Base-by-base conservation (phyloP, 345 rosid species). In the Pugionium dolabratum region DNA sequence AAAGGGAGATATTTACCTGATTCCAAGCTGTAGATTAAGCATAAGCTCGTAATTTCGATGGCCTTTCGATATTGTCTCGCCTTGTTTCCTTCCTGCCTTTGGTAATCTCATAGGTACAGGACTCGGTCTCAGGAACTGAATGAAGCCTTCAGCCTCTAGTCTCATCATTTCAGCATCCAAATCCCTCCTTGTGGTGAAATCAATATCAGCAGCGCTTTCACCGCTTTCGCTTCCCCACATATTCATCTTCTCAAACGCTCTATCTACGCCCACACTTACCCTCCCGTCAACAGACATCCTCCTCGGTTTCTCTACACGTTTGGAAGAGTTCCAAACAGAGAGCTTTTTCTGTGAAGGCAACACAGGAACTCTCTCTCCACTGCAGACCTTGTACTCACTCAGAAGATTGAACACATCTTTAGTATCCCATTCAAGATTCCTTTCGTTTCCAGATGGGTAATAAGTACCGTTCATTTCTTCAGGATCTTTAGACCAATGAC, bases 21-120 rank as follows among this genome's bases (percentile, higher is more conserved):
- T 88, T 63, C 89, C 91, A 5, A 88, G 82, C 62, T 89, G 93
- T 6, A 89, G 79, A 79, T 93, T 93, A 52, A 93, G 97, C 98
- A 93, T 93, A 31, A 93, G 87, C 29, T 93, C 98, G 55, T 87
- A 93, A 62, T 93, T 93, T 62, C 86, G 82, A 26, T 93, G 98
- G 4, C 89, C 97, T 81, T 83, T 93, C 3, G 79, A 84, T 31
- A 93, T 93, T 0, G 98, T 86, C 59, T 89, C 93, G 1, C 98
- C 98, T 71, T 83, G 98, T 59, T 81, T 85, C 81, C 78, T 93
- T 4, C 83, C 85, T 5, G 71, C 55, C 56, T 40, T 87, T 2
- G 91, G 95, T 43, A 81, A 68, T 73, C 74, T 85, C 78, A 92
- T 79, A n/a, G 91, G 90, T 3, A 50, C 60, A 55, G 71, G 70